Conservation (phyloP, 2,329 filamentous ascomycete species). For the Lecanicillium sp. region DNA sequence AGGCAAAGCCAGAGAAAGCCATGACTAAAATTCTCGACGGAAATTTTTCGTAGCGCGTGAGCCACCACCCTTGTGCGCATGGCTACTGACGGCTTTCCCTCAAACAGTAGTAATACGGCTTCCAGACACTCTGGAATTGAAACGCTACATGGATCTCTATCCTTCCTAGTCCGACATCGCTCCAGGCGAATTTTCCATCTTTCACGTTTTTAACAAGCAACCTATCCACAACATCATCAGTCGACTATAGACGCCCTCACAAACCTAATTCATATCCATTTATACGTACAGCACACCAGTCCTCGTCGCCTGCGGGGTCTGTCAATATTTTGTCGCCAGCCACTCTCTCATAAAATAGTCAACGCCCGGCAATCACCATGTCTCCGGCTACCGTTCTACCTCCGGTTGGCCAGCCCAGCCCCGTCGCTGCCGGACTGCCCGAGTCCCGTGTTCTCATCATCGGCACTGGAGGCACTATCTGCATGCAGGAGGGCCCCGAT, state of each 20-base stretch:
- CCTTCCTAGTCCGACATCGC: slow-evolving; percentile 12
- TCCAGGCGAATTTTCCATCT: neutral
- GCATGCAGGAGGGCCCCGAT: slow-evolving; percentile 76
- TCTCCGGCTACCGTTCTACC: slow-evolving; percentile 15
- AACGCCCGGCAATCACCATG: slow-evolving; percentile 14
- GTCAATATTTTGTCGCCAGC: neutral
- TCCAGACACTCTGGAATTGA: neutral
- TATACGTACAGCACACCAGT: too few species aligned
- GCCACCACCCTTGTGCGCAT: neutral
- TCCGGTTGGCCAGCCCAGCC: slow-evolving; percentile 12
- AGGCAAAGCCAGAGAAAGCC: neutral
- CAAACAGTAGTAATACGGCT: neutral
- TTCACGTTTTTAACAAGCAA: neutral
- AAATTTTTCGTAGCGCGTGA: slow-evolving; percentile 5
- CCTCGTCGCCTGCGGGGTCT: too few species aligned
- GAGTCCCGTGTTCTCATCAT: slow-evolving; percentile 83
- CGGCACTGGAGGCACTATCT: slow-evolving; percentile 86
- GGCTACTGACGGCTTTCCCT: slow-evolving; percentile 5
- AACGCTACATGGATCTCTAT: slow-evolving; percentile 5
- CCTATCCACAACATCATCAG: slow-evolving; percentile 1
- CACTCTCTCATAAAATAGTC: neutral
- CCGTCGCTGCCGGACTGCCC: slow-evolving; percentile 37
- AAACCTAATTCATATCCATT: too few species aligned
- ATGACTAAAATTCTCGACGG: slow-evolving; percentile 9
- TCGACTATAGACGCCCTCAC: too few species aligned